A percentile compares a stretch with the other conserved stretches of the same genome.
Conservation (phyloP, 768 basidiomycete genomes). For the Termitomyces bulborhizus region DNA sequence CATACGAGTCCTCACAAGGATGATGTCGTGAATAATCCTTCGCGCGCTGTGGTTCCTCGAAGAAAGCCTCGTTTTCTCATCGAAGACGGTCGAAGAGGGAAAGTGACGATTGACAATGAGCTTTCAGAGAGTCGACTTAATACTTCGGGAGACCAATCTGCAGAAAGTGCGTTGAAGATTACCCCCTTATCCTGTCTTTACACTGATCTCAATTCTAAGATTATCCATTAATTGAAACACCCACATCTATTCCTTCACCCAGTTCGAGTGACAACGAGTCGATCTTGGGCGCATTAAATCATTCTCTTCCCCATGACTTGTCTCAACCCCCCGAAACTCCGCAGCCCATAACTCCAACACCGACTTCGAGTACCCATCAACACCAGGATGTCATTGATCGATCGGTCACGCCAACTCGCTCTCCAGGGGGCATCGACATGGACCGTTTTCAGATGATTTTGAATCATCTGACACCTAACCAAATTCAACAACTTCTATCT, state of each 20-base stretch:
- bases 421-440: slow-evolving; percentile 12
- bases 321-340: not conserved
- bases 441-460: slow-evolving; percentile 45
- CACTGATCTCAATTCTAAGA: slow-evolving; percentile 21
- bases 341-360: not conserved
- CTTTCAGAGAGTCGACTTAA: slow-evolving; percentile 14
- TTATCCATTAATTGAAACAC: slow-evolving; percentile 43
- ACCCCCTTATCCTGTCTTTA: slow-evolving; percentile 9
- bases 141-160: not conserved
- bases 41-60: slow-evolving; percentile 42
- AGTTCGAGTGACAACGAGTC: slow-evolving; percentile 16
- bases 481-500: slow-evolving; percentile 53
- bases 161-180: slow-evolving; percentile 9
- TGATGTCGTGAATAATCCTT: slow-evolving; percentile 21
- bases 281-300: not conserved
- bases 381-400: slow-evolving; percentile 13
- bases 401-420: slow-evolving; percentile 19
- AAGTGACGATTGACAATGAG: slow-evolving; percentile 33
- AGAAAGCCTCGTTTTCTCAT: slow-evolving; percentile 62
- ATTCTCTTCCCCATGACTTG: not conserved
- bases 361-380: not conserved
- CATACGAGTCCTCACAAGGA: slow-evolving; percentile 34
- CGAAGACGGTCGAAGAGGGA: slow-evolving; percentile 41
- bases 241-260: slow-evolving; percentile 30
- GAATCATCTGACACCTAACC: slow-evolving; percentile 46